phyloP scores from a whole-genome alignment of 169 alveolate genomes.

The Plasmodium gallinaceum region DNA sequence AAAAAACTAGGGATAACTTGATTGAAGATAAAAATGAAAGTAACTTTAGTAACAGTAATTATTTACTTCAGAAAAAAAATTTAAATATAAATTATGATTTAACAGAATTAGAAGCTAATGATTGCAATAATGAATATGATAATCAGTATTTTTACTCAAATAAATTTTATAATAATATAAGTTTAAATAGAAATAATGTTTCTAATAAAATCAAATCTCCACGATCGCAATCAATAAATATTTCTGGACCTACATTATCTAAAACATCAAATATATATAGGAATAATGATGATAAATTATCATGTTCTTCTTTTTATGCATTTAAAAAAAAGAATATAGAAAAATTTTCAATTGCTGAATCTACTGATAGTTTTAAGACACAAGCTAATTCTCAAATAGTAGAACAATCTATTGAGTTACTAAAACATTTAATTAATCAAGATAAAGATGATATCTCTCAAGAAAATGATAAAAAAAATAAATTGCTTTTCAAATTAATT shows the following conservation, averaged over 20 bases:
- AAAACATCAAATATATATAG: slow-evolving; percentile 44
- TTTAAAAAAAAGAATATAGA: slow-evolving; percentile 16
- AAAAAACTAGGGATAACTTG: neutral
- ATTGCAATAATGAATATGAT: neutral
- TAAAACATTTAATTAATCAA: slow-evolving; percentile 70
- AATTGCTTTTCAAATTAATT: slow-evolving; percentile 40
- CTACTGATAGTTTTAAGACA: slow-evolving; percentile 61
- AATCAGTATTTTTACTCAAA: slow-evolving; percentile 29
- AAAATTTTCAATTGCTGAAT: slow-evolving; percentile 22
- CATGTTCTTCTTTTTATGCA: slow-evolving; percentile 16
- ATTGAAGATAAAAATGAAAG: neutral
- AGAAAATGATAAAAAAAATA: slow-evolving; percentile 48
- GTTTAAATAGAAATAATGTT: slow-evolving; percentile 36
- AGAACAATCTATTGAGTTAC: slow-evolving; percentile 70
- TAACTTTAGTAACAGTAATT: slow-evolving; percentile 6
- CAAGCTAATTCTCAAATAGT: slow-evolving; percentile 67
- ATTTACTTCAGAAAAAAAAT: no score
- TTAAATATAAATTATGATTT: neutral
- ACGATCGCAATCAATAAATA: slow-evolving; percentile 46
- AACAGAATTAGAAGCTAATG: neutral
- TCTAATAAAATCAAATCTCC: slow-evolving; percentile 41
- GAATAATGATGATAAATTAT: slow-evolving; percentile 45
- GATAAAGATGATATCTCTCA: slow-evolving; percentile 30
- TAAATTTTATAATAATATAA: slow-evolving; percentile 21
- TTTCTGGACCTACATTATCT: slow-evolving; percentile 16